Base-by-base conservation (phyloP, 306 rosid genomes). In the Quercus suber region DNA sequence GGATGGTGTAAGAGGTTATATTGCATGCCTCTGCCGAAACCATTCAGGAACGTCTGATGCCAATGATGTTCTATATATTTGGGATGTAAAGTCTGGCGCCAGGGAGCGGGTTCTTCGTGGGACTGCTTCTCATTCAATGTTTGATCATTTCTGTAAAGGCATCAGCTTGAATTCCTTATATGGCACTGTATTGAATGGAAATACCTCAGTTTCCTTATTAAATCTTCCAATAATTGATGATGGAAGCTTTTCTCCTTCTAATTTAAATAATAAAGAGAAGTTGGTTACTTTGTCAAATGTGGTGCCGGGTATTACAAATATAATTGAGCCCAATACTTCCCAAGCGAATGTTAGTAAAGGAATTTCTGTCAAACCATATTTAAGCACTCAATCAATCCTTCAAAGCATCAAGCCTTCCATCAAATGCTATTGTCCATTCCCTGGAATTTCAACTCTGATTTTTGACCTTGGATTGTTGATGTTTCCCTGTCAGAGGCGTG, bases 51-150 rank as follows among this genome's bases (percentile, higher is more conserved):
- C 90, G 41, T 86, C 90, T 67, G 97, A 95, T 83, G 75, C 91
- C 5, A 37, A 73, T 76, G 94, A 89, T 88, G 77, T 89, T 37
- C 83, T 95, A 74, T 92, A 87, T 84, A 86, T 95, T 74, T 95
- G 99, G 99, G 99, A 95, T 78, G 86, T 92, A 81, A 92, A 95
- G 88, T 87, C 97, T 59, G 99, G 98, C 76, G 87, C 98, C 55
- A 89, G 88, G 9, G 99, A 95, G 89, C 88, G 97, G 78, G 86
- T 95, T 69, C 84, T 92, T 76, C 97, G 80, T 72, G 99, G 99
- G 82, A 84, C 92, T 3, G 94, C 98, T 80, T 91, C 98, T 71
- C 94, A 90, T 83, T 92, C 99, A 33, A 87, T 93, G 97, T 91
- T 95, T 79, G 97, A 92, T 79, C 88, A 95, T 86, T 95, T 95